These are phyloP conservation scores for Fraxinus americana DNA, from an alignment of 257 asterid genomes.

Conservation along the genomic window DNA sequence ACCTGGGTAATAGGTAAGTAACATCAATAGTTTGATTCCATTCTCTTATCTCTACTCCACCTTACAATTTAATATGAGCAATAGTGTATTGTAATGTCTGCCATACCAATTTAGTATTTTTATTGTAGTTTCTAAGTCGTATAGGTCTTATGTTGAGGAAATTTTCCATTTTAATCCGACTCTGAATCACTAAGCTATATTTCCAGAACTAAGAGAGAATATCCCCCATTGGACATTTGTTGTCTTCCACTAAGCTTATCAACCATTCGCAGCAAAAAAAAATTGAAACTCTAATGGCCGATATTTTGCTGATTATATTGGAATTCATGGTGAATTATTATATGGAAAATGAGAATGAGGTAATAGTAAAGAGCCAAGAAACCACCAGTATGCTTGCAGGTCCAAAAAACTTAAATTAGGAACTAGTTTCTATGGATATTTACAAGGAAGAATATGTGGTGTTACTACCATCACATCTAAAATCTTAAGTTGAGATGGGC, in stretches of 20 bases:
- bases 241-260: neutral
- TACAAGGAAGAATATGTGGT: neutral
- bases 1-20: constrained; percentile 94
- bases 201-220: neutral
- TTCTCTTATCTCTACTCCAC: neutral
- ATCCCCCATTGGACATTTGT: neutral
- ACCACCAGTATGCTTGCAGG: neutral
- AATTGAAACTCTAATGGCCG: neutral
- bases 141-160: neutral
- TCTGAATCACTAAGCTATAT: neutral
- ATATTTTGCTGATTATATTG: neutral
- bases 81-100: neutral
- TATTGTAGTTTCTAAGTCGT: neutral
- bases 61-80: neutral
- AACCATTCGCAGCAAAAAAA: neutral
- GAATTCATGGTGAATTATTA: neutral
- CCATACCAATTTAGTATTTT: neutral
- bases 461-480: neutral
- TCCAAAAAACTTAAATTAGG: neutral
- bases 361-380: neutral
- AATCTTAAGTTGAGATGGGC: neutral
- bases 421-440: neutral
- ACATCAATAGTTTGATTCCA: neutral
- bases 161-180: neutral
- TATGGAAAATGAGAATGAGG: neutral